phyloP scores from a whole-genome alignment of 371 early-diverging fungal species.

The Mortierella sp. region DNA sequence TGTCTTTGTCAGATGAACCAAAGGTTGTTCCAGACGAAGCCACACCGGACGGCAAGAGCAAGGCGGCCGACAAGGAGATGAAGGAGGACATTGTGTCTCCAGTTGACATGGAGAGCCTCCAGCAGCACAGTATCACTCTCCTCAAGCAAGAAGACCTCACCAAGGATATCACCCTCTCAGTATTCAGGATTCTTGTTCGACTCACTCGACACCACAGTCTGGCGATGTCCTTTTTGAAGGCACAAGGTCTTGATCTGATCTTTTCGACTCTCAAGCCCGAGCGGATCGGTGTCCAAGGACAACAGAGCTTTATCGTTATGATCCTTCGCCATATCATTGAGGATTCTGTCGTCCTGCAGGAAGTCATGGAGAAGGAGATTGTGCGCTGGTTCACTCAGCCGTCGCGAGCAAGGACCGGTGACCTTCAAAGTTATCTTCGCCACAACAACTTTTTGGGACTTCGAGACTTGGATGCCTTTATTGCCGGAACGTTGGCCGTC shows the following conservation, averaged over 20 bases:
- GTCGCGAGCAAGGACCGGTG: constrained; percentile 74
- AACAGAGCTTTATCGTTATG: constrained; percentile 81
- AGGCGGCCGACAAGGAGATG: constrained; percentile 51
- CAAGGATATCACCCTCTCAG: constrained; percentile 70
- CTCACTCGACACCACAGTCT: constrained; percentile 79
- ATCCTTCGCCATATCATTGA: constrained; percentile 94
- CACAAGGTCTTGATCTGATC: constrained; percentile 74
- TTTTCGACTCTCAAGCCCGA: constrained; percentile 65
- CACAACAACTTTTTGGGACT: constrained; percentile 79
- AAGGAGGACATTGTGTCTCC: constrained; percentile 47
- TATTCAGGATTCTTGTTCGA: constrained; percentile 83
- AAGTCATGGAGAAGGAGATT: constrained; percentile 85
- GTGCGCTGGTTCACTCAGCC: constrained; percentile 80
- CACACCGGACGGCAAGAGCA: constrained; percentile 51
- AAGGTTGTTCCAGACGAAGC: constrained; percentile 49
- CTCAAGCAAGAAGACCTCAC: constrained; percentile 65
- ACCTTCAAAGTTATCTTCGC: constrained; percentile 81
- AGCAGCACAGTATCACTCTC: constrained; percentile 62
- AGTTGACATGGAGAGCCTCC: constrained; percentile 59
- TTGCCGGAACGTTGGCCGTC: constrained; percentile 72
- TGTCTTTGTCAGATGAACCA: constrained; percentile 79
- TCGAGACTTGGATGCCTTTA: constrained; percentile 81
- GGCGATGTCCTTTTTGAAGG: constrained; percentile 77
- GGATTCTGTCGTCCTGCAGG: constrained; percentile 70
- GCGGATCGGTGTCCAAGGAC: constrained; percentile 75